Evolutionary conservation across 2,329 filamentous ascomycete species (phyloP).

Genomic region (Colletotrichum spaethianum): DNA sequence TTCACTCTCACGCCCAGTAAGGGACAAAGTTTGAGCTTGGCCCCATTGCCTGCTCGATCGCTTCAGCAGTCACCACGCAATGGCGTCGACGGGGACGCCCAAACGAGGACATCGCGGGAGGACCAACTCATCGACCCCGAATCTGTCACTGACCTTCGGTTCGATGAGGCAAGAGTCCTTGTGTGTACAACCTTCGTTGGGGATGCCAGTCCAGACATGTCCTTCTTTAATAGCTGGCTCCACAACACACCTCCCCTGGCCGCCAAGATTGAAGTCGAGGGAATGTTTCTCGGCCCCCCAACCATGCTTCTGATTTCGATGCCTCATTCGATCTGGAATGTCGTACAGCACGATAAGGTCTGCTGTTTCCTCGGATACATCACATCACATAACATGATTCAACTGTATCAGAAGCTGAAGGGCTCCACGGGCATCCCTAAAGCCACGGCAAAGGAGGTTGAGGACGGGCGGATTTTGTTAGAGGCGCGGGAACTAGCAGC

Average conservation of each 20-base stretch:
- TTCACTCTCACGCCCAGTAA: slow-evolving; percentile 70
- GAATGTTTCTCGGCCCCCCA: slow-evolving; percentile 77
- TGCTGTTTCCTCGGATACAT: slow-evolving; percentile 77
- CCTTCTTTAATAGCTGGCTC: slow-evolving; percentile 77
- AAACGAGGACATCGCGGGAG: slow-evolving; percentile 49
- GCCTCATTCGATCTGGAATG: slow-evolving; percentile 74
- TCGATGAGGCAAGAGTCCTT: slow-evolving; percentile 74
- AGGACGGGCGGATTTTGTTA: slow-evolving; percentile 70
- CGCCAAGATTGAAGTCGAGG: slow-evolving; percentile 73
- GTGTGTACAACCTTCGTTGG: slow-evolving; percentile 78
- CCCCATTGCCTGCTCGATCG: slow-evolving; percentile 57
- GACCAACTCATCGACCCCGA: slow-evolving; percentile 63
- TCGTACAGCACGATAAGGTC: slow-evolving; percentile 76
- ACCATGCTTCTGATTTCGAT: slow-evolving; percentile 78
- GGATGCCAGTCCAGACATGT: slow-evolving; percentile 76
- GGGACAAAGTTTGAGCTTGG: slow-evolving; percentile 66
- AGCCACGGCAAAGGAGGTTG: slow-evolving; percentile 66
- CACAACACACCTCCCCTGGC: slow-evolving; percentile 70
- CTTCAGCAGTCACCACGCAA: slow-evolving; percentile 49
- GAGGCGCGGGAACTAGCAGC: slow-evolving; percentile 65
- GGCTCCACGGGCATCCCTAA: slow-evolving; percentile 60
- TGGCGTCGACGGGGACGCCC: slow-evolving; percentile 36
- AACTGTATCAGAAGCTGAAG: slow-evolving; percentile 73
- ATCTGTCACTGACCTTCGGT: slow-evolving; percentile 68
- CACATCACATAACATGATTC: slow-evolving; percentile 77